Conservation (phyloP, 768 basidiomycete genomes). For the Russula dissimulans region DNA sequence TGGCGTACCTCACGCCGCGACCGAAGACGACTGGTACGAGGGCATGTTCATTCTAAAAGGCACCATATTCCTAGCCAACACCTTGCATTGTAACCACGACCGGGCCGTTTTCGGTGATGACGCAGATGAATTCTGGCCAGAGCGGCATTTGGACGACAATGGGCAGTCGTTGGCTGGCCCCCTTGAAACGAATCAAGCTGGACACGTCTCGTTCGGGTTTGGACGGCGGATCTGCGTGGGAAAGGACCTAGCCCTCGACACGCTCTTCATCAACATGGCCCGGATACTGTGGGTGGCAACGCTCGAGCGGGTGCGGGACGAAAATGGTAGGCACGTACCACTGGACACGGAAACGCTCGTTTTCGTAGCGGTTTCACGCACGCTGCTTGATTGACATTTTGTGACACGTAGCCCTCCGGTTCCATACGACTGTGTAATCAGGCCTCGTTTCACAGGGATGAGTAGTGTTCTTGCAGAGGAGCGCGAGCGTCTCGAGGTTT, state of each 20-base stretch:
- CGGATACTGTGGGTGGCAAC: slow-evolving; percentile 18
- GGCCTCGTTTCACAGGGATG: slow-evolving; percentile 15
- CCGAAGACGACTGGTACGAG: slow-evolving; percentile 26
- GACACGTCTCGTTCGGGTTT: slow-evolving; percentile 16
- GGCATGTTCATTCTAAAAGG: slow-evolving; percentile 28
- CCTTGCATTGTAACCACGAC: slow-evolving; percentile 7
- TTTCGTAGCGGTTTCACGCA: background rate
- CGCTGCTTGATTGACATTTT: background rate
- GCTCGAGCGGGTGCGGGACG: slow-evolving; percentile 9
- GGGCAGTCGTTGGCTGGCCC: background rate
- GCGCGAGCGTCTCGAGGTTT: background rate
- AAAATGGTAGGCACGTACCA: slow-evolving; percentile 3
- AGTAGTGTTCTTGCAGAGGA: background rate
- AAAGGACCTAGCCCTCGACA: slow-evolving; percentile 14
- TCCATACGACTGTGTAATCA: slow-evolving; percentile 19
- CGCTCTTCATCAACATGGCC: slow-evolving; percentile 19
- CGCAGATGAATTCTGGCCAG: slow-evolving; percentile 18
- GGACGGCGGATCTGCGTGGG: slow-evolving; percentile 21
- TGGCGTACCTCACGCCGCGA: background rate
- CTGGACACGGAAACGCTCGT: background rate
- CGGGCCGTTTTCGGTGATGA: slow-evolving; percentile 14
- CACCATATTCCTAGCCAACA: slow-evolving; percentile 27
- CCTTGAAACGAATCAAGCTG: slow-evolving; percentile 9
- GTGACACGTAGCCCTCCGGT: slow-evolving; percentile 3
- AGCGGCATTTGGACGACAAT: slow-evolving; percentile 15